Evolutionary conservation across 2,329 filamentous ascomycete genomes (phyloP).

Genomic region (Dendryphion nanum): DNA sequence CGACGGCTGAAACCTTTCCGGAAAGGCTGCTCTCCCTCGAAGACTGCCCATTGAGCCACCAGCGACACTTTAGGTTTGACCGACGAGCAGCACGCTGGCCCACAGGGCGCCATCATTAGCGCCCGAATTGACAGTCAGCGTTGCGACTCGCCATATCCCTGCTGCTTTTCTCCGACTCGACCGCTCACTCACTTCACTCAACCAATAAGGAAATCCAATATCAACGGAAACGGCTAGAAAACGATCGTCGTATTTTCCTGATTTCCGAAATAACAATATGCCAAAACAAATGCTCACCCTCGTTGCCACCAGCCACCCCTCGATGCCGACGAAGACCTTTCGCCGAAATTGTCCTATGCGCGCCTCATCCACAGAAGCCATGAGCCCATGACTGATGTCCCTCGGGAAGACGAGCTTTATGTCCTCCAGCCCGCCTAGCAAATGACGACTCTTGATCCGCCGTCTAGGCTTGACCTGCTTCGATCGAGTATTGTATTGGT

Average conservation of each 20-base stretch:
- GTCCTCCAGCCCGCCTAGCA: constrained; percentile 26
- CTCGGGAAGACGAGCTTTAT: constrained; percentile 26
- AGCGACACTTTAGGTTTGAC: constrained; percentile 35
- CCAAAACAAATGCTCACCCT: constrained; percentile 33
- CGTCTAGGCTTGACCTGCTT: constrained; percentile 32
- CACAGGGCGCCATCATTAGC: constrained; percentile 33
- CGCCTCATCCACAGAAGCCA: constrained; percentile 13
- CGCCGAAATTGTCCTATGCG: constrained; percentile 18
- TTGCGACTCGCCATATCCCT: constrained; percentile 36
- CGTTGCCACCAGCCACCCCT: constrained; percentile 28
- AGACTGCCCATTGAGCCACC: constrained; percentile 27
- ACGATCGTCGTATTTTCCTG: constrained; percentile 36
- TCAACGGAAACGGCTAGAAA: constrained; percentile 28
- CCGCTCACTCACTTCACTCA: constrained; percentile 23
- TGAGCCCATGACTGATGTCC: constrained; percentile 21
- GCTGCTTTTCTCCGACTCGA: constrained; percentile 34
- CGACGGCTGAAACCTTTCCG: constrained; percentile 35
- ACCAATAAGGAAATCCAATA: constrained; percentile 28
- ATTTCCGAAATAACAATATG: constrained; percentile 38
- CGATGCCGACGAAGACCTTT: constrained; percentile 21
- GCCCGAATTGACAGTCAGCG: constrained; percentile 29
- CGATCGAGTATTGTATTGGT: constrained; percentile 30
- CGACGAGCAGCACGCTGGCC: constrained; percentile 33
- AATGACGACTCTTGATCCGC: constrained; percentile 34
- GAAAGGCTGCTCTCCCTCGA: constrained; percentile 21